phyloP scores from a whole-genome alignment of 306 rosid species.

The Gastrolobium villosum region DNA sequence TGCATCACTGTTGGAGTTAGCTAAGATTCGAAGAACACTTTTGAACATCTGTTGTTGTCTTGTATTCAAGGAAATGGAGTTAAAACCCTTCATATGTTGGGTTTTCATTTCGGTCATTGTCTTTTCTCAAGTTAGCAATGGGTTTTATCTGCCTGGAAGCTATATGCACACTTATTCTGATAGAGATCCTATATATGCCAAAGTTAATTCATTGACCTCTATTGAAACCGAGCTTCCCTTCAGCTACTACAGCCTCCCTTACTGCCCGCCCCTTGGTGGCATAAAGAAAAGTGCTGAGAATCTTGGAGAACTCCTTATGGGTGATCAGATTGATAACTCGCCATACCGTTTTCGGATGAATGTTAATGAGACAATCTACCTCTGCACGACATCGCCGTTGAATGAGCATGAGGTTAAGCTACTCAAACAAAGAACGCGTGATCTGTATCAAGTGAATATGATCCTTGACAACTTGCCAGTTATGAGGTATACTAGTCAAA shows the following conservation, averaged over 20 bases:
- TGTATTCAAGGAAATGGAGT: slow-evolving; percentile 57
- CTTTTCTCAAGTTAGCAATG: slow-evolving; percentile 54
- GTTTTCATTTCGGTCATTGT: slow-evolving; percentile 56
- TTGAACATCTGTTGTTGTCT: slow-evolving; percentile 40
- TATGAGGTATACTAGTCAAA: slow-evolving; percentile 80
- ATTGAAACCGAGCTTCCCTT: slow-evolving; percentile 95
- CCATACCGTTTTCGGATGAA: slow-evolving; percentile 81
- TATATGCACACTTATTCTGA: slow-evolving; percentile 83
- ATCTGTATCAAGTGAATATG: slow-evolving; percentile 93
- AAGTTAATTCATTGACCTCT: slow-evolving; percentile 90
- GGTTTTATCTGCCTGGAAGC: slow-evolving; percentile 89
- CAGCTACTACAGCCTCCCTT: slow-evolving; percentile 89
- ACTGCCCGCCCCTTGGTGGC: slow-evolving; percentile 68
- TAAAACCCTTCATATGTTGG: slow-evolving; percentile 48
- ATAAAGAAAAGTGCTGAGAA: slow-evolving; percentile 94
- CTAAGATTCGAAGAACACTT: slow-evolving; percentile 42
- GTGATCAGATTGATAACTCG: slow-evolving; percentile 87
- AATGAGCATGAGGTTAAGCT: slow-evolving; percentile 79
- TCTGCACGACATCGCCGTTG: slow-evolving; percentile 72
- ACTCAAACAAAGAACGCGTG: slow-evolving; percentile 86
- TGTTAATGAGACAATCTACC: slow-evolving; percentile 72
- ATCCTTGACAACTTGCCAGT: slow-evolving; percentile 92
- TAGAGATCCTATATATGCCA: slow-evolving; percentile 62
- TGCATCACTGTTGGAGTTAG: slow-evolving; percentile 40
- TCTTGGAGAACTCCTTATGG: slow-evolving; percentile 93